Evolutionary conservation across 2,329 filamentous ascomycete species (phyloP).

Genomic region (Claviceps sp.): DNA sequence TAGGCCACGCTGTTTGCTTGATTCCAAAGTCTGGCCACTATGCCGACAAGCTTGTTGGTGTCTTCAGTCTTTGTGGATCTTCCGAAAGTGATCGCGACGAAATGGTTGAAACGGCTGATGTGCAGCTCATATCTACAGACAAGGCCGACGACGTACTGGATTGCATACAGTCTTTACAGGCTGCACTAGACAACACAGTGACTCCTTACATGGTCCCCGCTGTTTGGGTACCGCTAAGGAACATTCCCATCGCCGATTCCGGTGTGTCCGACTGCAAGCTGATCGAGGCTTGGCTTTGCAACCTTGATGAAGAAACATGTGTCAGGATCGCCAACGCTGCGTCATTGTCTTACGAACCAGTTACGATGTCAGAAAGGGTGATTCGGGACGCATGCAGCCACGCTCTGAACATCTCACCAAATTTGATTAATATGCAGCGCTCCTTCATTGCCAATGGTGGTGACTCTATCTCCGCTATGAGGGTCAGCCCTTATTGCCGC

Average conservation of each 20-base stretch:
- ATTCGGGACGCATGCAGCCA: constrained; percentile 4
- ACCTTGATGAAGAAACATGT: not conserved
- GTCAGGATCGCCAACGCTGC: not conserved
- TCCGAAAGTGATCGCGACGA: not conserved
- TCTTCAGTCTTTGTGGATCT: constrained; percentile 2
- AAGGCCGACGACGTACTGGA: not conserved
- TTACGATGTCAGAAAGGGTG: constrained; percentile 1
- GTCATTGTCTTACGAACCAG: not conserved
- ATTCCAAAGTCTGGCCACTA: constrained; percentile 1
- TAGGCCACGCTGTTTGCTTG: constrained; percentile 1
- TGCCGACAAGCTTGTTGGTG: constrained; percentile 4
- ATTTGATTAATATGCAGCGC: constrained; percentile 3
- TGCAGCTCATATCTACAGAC: not conserved
- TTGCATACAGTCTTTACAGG: not conserved
- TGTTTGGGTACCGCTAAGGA: not conserved
- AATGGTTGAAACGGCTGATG: not conserved
- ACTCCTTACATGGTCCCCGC: not conserved
- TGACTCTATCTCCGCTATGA: constrained; percentile 8
- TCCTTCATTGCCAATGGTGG: constrained; percentile 7
- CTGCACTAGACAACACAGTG: not conserved
- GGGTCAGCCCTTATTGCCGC: constrained; percentile 1
- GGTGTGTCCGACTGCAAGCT: not conserved
- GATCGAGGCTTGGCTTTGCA: not conserved
- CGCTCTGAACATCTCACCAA: constrained; percentile 2
- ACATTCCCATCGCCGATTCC: not conserved